Conservation (phyloP, 768 basidiomycete species). For the Rhodotorula graminis region DNA sequence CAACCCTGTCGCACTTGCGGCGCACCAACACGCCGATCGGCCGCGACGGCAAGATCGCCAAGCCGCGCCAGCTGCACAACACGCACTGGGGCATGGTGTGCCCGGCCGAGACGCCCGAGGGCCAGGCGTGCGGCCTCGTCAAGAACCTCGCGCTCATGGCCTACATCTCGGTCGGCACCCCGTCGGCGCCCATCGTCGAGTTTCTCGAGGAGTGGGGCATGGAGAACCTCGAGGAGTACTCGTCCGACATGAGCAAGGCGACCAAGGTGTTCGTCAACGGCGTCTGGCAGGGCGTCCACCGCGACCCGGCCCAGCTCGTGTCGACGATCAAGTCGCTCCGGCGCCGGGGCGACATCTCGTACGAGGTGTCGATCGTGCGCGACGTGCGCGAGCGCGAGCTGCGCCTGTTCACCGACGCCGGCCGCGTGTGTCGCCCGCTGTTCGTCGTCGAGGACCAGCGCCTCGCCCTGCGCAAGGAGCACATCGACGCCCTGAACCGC, state of each 20-base stretch:
- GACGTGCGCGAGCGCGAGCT: slow-evolving; percentile 95
- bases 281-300: slow-evolving; percentile 98
- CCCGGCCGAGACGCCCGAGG: slow-evolving; percentile 98
- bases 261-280: slow-evolving; percentile 99
- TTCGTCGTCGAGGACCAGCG: slow-evolving; percentile 81
- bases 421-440: slow-evolving; percentile 90
- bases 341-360: slow-evolving; percentile 87
- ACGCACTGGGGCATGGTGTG: slow-evolving; percentile 99
- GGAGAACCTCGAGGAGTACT: slow-evolving; percentile 89
- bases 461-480: slow-evolving; percentile 73
- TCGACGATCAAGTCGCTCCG: slow-evolving; percentile 88
- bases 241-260: slow-evolving; percentile 51
- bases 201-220: slow-evolving; percentile 98
- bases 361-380: slow-evolving; percentile 93
- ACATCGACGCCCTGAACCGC: slow-evolving; percentile 64
- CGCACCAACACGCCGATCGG: slow-evolving; percentile 97
- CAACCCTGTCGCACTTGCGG: slow-evolving; percentile 93
- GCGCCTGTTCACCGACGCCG: slow-evolving; percentile 90
- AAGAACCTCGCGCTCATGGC: slow-evolving; percentile 97
- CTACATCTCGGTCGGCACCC: slow-evolving; percentile 94
- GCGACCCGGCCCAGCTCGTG: slow-evolving; percentile 85
- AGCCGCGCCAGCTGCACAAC: slow-evolving; percentile 97
- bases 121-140: slow-evolving; percentile 97
- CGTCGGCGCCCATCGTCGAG: slow-evolving; percentile 92
- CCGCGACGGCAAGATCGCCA: slow-evolving; percentile 97